Percentiles rank a stretch among this genome's conserved stretches.
Conservation (phyloP, 139 green algal species). For the Eudorina sp. region DNA sequence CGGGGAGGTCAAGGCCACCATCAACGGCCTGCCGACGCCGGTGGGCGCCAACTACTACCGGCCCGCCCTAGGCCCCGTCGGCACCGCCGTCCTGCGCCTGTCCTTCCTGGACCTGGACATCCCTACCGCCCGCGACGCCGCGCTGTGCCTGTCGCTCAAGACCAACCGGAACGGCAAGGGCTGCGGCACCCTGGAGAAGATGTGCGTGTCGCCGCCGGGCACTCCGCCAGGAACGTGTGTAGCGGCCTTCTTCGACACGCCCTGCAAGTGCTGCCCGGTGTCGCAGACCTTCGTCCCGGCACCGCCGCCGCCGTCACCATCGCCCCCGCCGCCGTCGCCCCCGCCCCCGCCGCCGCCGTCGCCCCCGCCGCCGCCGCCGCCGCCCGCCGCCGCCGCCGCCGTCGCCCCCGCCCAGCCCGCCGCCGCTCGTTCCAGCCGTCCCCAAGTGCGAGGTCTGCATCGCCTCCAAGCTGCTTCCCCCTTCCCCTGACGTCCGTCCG, state of each 20-base stretch:
- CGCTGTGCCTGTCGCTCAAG: not conserved
- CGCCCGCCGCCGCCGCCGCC: too few relatives aligned
- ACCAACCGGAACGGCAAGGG: not conserved
- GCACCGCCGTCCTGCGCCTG: not conserved
- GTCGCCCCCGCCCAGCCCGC: too few relatives aligned
- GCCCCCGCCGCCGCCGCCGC: too few relatives aligned
- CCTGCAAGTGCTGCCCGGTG: not conserved
- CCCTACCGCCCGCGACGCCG: too few relatives aligned
- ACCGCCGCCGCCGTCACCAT: not conserved
- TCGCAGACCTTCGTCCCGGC: not conserved
- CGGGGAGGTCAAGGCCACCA: not conserved
- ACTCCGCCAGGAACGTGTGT: not conserved
- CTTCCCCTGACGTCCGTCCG: not conserved
- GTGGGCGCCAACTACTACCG: not conserved
- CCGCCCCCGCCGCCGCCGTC: too few relatives aligned
- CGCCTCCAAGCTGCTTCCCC: not conserved
- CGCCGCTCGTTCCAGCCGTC: not conserved
- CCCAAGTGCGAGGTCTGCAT: not conserved
- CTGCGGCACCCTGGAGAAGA: not conserved
- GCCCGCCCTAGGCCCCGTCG: too few relatives aligned
- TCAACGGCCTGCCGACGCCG: not conserved
- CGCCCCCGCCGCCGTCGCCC: too few relatives aligned
- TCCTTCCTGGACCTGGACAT: not conserved
- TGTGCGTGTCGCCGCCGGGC: not conserved
- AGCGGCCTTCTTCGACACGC: not conserved